Evolutionary conservation across 441 rosid genomes (phyloP).

Genomic region (Adansonia gregorii): DNA sequence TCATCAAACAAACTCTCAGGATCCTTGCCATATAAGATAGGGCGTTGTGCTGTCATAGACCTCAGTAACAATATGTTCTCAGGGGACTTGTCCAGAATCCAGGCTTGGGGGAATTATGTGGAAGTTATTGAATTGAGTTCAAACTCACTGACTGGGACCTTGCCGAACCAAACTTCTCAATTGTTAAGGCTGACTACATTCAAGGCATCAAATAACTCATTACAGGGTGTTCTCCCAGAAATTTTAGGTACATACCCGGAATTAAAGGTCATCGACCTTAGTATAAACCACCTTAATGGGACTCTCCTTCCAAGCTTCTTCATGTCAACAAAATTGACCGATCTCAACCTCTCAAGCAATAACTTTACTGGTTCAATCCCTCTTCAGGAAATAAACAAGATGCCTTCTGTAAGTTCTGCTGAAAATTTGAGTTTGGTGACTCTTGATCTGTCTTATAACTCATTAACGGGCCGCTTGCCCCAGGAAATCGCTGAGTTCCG

Average conservation of each 20-base stretch:
- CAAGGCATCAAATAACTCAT: slow-evolving; percentile 51
- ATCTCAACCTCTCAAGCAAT: slow-evolving; percentile 59
- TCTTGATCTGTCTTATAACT: slow-evolving; percentile 62
- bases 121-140: slow-evolving; percentile 64
- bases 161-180: slow-evolving; percentile 58
- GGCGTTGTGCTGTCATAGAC: slow-evolving; percentile 61
- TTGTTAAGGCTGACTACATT: slow-evolving; percentile 61
- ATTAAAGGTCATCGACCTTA: slow-evolving; percentile 56
- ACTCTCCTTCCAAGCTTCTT: slow-evolving; percentile 52
- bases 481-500: slow-evolving; percentile 42
- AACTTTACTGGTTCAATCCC: slow-evolving; percentile 61
- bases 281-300: slow-evolving; percentile 54
- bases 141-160: slow-evolving; percentile 55
- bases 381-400: slow-evolving; percentile 42
- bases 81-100: slow-evolving; percentile 59
- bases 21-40: slow-evolving; percentile 53
- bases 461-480: slow-evolving; percentile 50
- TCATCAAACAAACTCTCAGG: slow-evolving; percentile 67
- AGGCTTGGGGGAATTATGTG: slow-evolving; percentile 66
- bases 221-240: slow-evolving; percentile 58
- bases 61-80: slow-evolving; percentile 59
- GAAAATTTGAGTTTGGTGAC: slow-evolving; percentile 51
- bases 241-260: slow-evolving; percentile 61
- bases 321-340: slow-evolving; percentile 49
- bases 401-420: slow-evolving; percentile 31